Conservation (phyloP, 805 yeast genomes). For the Candida silvatica region DNA sequence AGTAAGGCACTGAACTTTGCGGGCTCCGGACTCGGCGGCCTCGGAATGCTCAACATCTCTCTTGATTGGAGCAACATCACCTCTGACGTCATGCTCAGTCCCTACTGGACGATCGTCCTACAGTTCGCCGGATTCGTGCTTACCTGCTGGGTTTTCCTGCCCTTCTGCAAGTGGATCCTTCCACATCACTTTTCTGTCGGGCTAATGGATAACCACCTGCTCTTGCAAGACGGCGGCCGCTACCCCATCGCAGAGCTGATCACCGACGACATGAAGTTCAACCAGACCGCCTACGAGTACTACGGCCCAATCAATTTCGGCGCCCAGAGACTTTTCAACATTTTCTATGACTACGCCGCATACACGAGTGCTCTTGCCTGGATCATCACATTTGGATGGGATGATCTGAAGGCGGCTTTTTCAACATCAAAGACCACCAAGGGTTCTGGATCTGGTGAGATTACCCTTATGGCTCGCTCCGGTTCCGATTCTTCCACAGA, state of each 20-base stretch:
- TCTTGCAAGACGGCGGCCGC: slow-evolving; percentile 26
- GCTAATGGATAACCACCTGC: slow-evolving; percentile 37
- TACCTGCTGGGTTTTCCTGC: slow-evolving; percentile 42
- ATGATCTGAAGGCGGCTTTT: slow-evolving; percentile 12
- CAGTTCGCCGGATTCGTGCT: slow-evolving; percentile 37
- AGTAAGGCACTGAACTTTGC: slow-evolving; percentile 32
- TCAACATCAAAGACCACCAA: slow-evolving; percentile 1
- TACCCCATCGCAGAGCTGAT: slow-evolving; percentile 36
- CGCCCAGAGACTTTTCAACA: slow-evolving; percentile 40
- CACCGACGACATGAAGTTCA: slow-evolving; percentile 30
- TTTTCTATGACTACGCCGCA: slow-evolving; percentile 46
- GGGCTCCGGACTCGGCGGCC: slow-evolving; percentile 46
- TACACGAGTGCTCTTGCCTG: slow-evolving; percentile 39
- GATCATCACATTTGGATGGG: slow-evolving; percentile 25
- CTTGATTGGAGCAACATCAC: slow-evolving; percentile 49
- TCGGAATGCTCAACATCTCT: slow-evolving; percentile 39
- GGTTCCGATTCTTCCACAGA: no score
- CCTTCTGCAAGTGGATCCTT: slow-evolving; percentile 34
- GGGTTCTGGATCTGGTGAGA: background rate
- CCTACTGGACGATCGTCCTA: slow-evolving; percentile 43
- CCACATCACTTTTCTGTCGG: slow-evolving; percentile 28
- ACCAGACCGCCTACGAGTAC: slow-evolving; percentile 34
- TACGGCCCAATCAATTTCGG: slow-evolving; percentile 40
- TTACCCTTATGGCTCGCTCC: background rate
- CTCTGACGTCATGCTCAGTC: slow-evolving; percentile 37